These are phyloP conservation scores for Pythium brachiatum DNA, from an alignment of 352 stramenopile species.

Conservation along the genomic window DNA sequence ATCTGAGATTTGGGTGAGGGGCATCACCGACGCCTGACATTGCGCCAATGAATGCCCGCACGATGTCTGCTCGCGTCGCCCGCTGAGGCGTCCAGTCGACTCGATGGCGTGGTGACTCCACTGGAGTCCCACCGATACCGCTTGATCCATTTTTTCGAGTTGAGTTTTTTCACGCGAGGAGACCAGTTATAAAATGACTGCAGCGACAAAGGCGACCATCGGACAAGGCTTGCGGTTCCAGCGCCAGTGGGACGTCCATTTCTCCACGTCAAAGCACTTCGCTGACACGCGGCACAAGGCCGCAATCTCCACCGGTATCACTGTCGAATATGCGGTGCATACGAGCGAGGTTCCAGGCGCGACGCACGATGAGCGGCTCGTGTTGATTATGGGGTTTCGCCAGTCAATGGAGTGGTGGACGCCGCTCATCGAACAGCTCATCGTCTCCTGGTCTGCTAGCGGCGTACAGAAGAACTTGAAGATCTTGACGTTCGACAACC, in stretches of 20 bases:
- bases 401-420: slow-evolving; percentile 25
- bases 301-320: slow-evolving; percentile 41
- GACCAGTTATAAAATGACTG: too few species aligned
- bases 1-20: too few species aligned
- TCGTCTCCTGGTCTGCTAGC: slow-evolving; percentile 7
- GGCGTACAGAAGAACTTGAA: slow-evolving; percentile 26
- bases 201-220: background rate
- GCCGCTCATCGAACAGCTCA: slow-evolving; percentile 17
- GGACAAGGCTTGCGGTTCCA: slow-evolving; percentile 27
- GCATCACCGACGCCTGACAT: too few species aligned
- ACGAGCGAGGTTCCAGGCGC: background rate
- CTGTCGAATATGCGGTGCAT: slow-evolving; percentile 36
- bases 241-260: slow-evolving; percentile 44
- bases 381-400: slow-evolving; percentile 32
- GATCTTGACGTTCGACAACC: slow-evolving; percentile 62
- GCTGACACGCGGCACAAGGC: slow-evolving; percentile 31
- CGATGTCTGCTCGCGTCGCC: too few species aligned
- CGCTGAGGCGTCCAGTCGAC: too few species aligned
- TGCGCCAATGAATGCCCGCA: too few species aligned
- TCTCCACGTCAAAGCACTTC: slow-evolving; percentile 30
- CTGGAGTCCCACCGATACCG: too few species aligned
- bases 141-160: too few species aligned
- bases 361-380: slow-evolving; percentile 16
- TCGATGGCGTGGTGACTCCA: too few species aligned
- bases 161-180: too few species aligned